Percentiles rank a stretch among this genome's conserved stretches.
Evolutionary conservation across 129 eudicot genomes (phyloP).

Genomic region (Artemisia annua): DNA sequence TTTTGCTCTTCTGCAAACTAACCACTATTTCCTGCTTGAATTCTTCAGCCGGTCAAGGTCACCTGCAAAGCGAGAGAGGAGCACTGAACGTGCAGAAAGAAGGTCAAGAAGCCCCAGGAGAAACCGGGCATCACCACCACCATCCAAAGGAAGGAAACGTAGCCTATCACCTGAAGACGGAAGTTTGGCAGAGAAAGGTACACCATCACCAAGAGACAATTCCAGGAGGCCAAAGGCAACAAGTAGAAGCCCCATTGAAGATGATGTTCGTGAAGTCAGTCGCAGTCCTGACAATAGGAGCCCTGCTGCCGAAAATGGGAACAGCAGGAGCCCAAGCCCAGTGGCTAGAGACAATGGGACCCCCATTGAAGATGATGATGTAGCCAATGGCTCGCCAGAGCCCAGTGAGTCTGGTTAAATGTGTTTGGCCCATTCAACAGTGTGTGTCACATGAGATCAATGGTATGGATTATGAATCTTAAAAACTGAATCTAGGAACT

Average conservation of each 20-base stretch:
- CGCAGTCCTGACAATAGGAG: constrained; percentile 33
- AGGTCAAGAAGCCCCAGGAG: constrained; percentile 72
- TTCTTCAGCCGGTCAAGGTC: constrained; percentile 63
- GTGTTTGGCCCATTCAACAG: not conserved
- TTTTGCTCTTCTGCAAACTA: too few relatives aligned
- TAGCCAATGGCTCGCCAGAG: constrained; percentile 37
- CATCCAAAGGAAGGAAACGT: constrained; percentile 60
- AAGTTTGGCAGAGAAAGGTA: constrained; percentile 38
- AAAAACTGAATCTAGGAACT: constrained; percentile 18
- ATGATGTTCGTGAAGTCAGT: constrained; percentile 25
- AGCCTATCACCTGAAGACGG: constrained; percentile 58
- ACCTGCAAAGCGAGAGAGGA: constrained; percentile 52
- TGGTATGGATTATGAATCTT: constrained; percentile 14
- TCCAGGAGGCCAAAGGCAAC: constrained; percentile 27
- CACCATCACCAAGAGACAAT: constrained; percentile 27
- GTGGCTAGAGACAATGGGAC: constrained; percentile 35
- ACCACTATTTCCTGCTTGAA: not conserved
- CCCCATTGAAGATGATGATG: constrained; percentile 34
- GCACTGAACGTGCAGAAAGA: constrained; percentile 53
- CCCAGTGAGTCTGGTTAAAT: constrained; percentile 38
- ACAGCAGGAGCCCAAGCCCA: constrained; percentile 31
- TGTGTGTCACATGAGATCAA: not conserved
- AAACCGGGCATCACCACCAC: constrained; percentile 50
- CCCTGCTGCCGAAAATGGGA: constrained; percentile 34
- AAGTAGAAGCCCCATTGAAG: constrained; percentile 31